Conservation (phyloP, 768 basidiomycete species). For the Boletellus sp. region DNA sequence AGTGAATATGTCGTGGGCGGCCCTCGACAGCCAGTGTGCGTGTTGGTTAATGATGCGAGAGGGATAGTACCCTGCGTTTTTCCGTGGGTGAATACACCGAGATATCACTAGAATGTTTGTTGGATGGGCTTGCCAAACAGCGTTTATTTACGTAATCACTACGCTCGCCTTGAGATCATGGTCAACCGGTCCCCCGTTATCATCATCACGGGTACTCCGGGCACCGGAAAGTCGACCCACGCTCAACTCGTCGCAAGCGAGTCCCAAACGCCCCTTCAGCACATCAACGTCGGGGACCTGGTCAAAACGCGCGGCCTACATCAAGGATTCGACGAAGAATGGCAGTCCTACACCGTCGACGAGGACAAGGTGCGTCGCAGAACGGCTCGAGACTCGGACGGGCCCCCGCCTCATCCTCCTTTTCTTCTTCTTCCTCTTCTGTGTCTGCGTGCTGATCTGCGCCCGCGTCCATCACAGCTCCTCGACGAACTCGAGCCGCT, state of each 20-base stretch:
- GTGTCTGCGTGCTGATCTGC: neutral
- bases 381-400: neutral
- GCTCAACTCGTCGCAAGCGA: conserved; percentile 77
- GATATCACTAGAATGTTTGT: too few species aligned
- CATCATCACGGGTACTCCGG: conserved; percentile 86
- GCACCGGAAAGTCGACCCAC: conserved; percentile 95
- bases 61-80: too few species aligned
- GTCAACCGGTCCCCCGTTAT: conserved; percentile 55
- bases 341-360: conserved; percentile 91
- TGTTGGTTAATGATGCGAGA: too few species aligned
- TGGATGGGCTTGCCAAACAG: too few species aligned
- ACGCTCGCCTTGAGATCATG: conserved; percentile 1
- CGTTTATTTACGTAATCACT: conserved; percentile 2
- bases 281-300: conserved; percentile 88
- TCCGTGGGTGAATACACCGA: too few species aligned
- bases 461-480: conserved; percentile 45
- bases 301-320: conserved; percentile 82
- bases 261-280: conserved; percentile 64
- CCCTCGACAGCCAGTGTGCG: too few species aligned
- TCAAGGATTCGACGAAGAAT: conserved; percentile 87
- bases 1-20: too few species aligned
- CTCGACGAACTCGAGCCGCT: conserved; percentile 84
- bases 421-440: neutral
- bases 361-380: conserved; percentile 79
- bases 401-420: neutral